A percentile compares a stretch with the other conserved stretches of the same genome.
Conservation (phyloP, 306 rosid genomes). For the Fagus sylvatica region DNA sequence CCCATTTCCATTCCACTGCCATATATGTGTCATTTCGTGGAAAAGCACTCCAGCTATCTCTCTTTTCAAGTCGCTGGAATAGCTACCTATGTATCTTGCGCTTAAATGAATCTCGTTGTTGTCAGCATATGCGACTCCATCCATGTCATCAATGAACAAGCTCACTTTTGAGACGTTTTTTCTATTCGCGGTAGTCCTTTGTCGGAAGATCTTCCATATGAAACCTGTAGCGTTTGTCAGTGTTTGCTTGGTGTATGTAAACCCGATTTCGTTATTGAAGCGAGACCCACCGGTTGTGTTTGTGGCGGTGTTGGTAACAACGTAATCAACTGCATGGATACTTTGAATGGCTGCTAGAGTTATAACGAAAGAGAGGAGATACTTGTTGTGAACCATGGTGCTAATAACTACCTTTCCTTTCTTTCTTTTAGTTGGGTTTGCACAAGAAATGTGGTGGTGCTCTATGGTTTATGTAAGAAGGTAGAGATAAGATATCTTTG, state of each 20-base stretch:
- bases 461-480: background rate
- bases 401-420: background rate
- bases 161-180: constrained; percentile 27
- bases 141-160: constrained; percentile 29
- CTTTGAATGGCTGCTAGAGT: constrained; percentile 17
- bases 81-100: constrained; percentile 17
- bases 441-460: background rate
- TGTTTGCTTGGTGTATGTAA: constrained; percentile 22
- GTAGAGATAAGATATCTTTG: background rate
- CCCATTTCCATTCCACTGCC: constrained; percentile 39
- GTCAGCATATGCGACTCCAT: constrained; percentile 30
- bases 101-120: constrained; percentile 34
- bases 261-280: constrained; percentile 35
- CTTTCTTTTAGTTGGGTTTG: background rate
- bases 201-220: constrained; percentile 31
- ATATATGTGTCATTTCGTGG: constrained; percentile 46
- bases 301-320: constrained; percentile 25
- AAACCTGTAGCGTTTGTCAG: constrained; percentile 31
- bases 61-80: constrained; percentile 20
- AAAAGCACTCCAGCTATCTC: constrained; percentile 38
- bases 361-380: constrained; percentile 20
- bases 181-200: constrained; percentile 3
- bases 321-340: constrained; percentile 22
- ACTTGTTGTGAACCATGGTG: constrained; percentile 19
- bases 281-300: constrained; percentile 23